Base-by-base conservation (phyloP, 106 monocot species). In the Ottelia alismoides region DNA sequence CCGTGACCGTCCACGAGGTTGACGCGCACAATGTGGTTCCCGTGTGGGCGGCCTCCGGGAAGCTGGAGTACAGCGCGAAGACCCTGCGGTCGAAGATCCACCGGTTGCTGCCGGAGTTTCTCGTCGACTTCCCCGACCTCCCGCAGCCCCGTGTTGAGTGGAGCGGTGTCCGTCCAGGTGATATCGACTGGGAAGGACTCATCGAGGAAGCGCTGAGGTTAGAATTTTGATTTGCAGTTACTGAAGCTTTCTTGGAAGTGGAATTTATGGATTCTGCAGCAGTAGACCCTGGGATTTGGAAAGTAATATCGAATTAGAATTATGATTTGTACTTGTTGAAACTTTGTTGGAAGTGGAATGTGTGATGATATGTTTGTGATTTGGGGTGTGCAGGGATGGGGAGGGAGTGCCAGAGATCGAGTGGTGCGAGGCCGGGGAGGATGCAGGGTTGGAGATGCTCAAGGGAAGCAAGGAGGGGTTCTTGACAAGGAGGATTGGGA, bases 11-110 rank as follows among this genome's bases (percentile, higher is more conserved):
- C 16, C 72, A 79, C 40, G 74, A 89, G 72, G 96, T 98, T 32
- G 96, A 98, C 29, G 96, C 89, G 2, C 96, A 98, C 58, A 98
- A 98, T 31, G 84, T 98, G 1, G 96, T 98, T 16, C 96, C 96
- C 4, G 70, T 82, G 1, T 89, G 96, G 89, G 64, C 60, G 2
- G 89, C 96, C 1, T 98, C 96, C 2, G 61, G 47, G 27, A 88
- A 85, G 70, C 51, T 98, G 26, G 89, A 98, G 76, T 98, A 89
- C 52, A 44, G 82, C 0, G 96, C 96, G 2, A 89, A 30, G 76
- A 98, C 96, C 3, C 60, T 98, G 17, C 56, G 96, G 30, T 16
- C 71, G 25, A 98, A 85, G 67, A 79, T 98, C 31, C 58, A 82
- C 44, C 48, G 57, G 55, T 55, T 82, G 4, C 51, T 89, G 4